A percentile compares a stretch with the other conserved stretches of the same genome.
Conservation (phyloP, 495 filamentous ascomycete genomes). For the Rhizodiscina lignyota region DNA sequence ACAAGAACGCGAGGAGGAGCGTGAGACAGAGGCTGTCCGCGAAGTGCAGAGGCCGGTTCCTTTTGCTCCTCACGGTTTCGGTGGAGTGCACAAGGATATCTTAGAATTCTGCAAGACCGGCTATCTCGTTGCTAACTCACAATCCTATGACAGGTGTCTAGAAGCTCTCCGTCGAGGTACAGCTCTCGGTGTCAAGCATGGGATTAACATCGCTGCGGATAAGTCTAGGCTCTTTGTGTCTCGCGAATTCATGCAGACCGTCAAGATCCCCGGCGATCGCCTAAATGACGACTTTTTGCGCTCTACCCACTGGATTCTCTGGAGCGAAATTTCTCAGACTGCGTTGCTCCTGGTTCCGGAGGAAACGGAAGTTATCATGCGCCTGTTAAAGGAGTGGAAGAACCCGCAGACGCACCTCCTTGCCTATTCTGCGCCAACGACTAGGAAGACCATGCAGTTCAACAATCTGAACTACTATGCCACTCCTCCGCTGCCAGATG, state of each 20-base stretch:
- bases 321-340: conserved; percentile 17
- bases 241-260: conserved; percentile 2
- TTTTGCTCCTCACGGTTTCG: conserved; percentile 17
- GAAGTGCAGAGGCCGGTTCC: conserved; percentile 25
- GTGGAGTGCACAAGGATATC: conserved; percentile 23
- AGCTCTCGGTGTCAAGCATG: conserved; percentile 20
- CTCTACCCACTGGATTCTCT: conserved; percentile 32
- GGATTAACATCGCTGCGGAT: conserved; percentile 8
- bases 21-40: conserved; percentile 32
- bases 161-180: too few species aligned
- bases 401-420: conserved; percentile 22
- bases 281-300: conserved; percentile 25
- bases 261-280: conserved; percentile 15
- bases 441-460: conserved; percentile 34
- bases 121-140: conserved; percentile 17
- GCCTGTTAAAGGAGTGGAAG: conserved; percentile 16
- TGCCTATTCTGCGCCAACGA: conserved; percentile 35
- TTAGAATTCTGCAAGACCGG: conserved; percentile 24
- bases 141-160: conserved; percentile 11
- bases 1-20: conserved; percentile 31
- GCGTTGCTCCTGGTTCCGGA: conserved; percentile 36
- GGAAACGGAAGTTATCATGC: conserved; percentile 34
- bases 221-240: conserved; percentile 23
- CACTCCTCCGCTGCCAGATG: conserved; percentile 24
- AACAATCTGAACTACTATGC: conserved; percentile 31